Base-by-base conservation (phyloP, 2,329 filamentous ascomycete genomes). In the Colletotrichum endophyticum region DNA sequence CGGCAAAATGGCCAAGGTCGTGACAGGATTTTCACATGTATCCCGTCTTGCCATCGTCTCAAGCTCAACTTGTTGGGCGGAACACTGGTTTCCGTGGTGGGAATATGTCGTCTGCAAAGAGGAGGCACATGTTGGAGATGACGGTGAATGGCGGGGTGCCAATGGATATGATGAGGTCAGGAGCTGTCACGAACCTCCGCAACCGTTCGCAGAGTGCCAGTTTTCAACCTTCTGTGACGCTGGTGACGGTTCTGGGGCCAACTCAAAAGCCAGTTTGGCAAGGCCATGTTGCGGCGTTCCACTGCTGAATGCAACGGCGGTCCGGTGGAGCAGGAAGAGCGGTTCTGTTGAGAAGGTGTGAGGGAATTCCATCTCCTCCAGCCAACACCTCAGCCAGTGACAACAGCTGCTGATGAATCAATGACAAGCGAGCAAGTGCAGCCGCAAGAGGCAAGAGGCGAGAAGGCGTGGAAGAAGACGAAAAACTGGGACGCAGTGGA, bases 281-380 rank as follows among this genome's bases (percentile, higher is more conserved):
- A 39, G 57, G 53, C 44, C 57, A 39, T 59, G 64, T 16, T 68
- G 59, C 57, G 32, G 63, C 36, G 69, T 69, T 57, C 70, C 63
- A 69, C 70, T 34, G 63, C 16, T 25, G 22, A 66, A 66, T 64
- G 64, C 44, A 32, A 57, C 64, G 44, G 44, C 27, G 28, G 49
- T 36, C 15, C 64, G 70, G 70, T 76, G 73, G 73, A 59, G 73
- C 39, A 64, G 30, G 34, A 36, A 44, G 39, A 44, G 39, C 39
- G 34, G 57, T 69, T 57, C 44, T 32, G 69, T 56, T 69, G 73
- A 76, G 49, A n/a, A 44, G 73, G 73, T 76, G 73, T 76, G 73
- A 76, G 73, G 73, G 63, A 76, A 66, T 73, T 73, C 72, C 67
- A 22, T 1, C 0, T 57, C 27, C 66, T 25, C 49, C 34, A 28